Evolutionary conservation across 23 red algal genomes (phyloP).

Genomic region (Gracilariopsis chorda): DNA sequence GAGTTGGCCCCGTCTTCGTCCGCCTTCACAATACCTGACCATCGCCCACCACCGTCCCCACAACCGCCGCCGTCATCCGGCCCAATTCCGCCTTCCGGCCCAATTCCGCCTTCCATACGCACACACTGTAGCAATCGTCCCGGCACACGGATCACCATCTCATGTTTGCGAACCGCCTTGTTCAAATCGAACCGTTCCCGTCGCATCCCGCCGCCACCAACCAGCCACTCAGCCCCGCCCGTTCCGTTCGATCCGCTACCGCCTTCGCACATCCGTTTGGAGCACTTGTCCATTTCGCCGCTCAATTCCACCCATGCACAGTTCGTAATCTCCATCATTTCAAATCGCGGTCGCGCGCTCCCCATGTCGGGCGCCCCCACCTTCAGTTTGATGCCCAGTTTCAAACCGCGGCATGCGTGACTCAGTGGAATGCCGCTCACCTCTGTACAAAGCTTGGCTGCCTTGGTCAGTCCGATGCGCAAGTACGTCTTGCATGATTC

Average conservation of each 20-base stretch:
- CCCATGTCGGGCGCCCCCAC: slow-evolving; percentile 5
- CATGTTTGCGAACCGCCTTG: slow-evolving; percentile 9
- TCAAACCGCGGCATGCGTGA: slow-evolving; percentile 28
- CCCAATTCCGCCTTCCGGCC: not conserved
- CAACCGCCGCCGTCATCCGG: not conserved
- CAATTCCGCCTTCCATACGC: not conserved
- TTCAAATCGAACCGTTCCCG: slow-evolving; percentile 18
- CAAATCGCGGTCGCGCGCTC: slow-evolving; percentile 17
- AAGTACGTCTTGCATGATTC: not conserved
- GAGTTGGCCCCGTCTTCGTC: not conserved
- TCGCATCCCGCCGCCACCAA: not conserved
- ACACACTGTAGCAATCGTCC: not conserved
- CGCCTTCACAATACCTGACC: not conserved
- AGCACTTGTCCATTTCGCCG: not conserved
- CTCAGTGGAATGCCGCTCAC: slow-evolving; percentile 27
- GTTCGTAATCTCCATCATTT: slow-evolving; percentile 10
- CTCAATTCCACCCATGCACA: slow-evolving; percentile 28
- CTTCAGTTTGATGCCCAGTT: not conserved
- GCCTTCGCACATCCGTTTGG: not conserved
- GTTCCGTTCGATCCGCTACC: not conserved
- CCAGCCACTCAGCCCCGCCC: not conserved
- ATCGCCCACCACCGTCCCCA: not conserved
- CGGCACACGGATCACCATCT: slow-evolving; percentile 11
- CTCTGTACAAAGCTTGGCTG: not conserved
- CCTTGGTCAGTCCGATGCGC: slow-evolving; percentile 17